Evolutionary conservation across 2,329 filamentous ascomycete species (phyloP), one percentile per base, ranked within the genome.

Genomic region (Alternaria dauci): DNA sequence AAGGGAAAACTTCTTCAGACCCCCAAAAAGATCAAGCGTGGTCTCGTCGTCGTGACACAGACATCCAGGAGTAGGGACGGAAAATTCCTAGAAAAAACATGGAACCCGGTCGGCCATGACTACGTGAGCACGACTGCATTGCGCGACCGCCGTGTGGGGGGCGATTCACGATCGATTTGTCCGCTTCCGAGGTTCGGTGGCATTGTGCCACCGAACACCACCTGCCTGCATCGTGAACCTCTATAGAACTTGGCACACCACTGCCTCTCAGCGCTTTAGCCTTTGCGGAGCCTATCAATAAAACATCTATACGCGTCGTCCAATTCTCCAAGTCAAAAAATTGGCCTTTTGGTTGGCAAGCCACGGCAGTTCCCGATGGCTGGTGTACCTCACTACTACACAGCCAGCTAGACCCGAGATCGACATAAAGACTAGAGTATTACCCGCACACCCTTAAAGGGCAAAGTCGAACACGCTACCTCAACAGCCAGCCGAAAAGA

Each of bases 311-410:
- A 43, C 69, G 71, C 0, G 67, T 75, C 2, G 66, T 75, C n/a
- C 59, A 62, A 8, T 65, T 74, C 41, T 68, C 62, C 1, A 54
- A 43, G 36, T 46, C 56, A 50, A 28, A 48, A 48, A 28, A 48
- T 48, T 48, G 44, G 44, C n/a, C 11, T 48, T n/a, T 48, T 34
- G 28, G n/a, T 32, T 16, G 73, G 72, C 18, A 62, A 61, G 41
- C 46, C 74, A 26, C 57, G 68, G 43, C 67, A 55, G 16, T 75
- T 74, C 48, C 60, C 34, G 1, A 66, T 76, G n/a, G 60, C 62
- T 16, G 57, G 61, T 36, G 68, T 68, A 6, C 73, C 73, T 30
- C 69, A 68, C 16, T 76, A 73, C 43, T 73, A 67, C 56, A 70
- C 70, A 14, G 71, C 68, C 5, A 72, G 68, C 28, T 76, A 76